Conservation (phyloP, 768 basidiomycete species). For the Boletellus sp. region DNA sequence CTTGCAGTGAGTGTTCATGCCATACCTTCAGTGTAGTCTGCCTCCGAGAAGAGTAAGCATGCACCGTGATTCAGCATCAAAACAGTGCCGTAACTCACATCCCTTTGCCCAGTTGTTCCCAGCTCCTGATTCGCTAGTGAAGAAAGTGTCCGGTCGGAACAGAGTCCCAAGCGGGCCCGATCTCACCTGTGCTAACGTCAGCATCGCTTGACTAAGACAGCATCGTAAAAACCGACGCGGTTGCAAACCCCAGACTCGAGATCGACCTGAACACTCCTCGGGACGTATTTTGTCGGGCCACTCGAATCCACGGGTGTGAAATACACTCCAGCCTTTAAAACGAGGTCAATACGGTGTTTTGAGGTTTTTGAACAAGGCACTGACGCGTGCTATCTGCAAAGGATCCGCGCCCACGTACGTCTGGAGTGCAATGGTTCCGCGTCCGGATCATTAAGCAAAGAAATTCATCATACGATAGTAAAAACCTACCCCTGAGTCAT, state of each 20-base stretch:
- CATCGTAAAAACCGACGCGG: slow-evolving; percentile 43
- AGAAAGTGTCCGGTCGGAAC: slow-evolving; percentile 85
- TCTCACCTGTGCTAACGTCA: slow-evolving; percentile 46
- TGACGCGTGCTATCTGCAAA: slow-evolving; percentile 68
- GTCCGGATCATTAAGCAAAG: slow-evolving; percentile 15
- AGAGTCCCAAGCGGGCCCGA: slow-evolving; percentile 67
- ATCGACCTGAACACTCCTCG: slow-evolving; percentile 87
- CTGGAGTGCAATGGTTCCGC: slow-evolving; percentile 33
- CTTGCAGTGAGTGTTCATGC: not conserved
- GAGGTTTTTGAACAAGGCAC: slow-evolving; percentile 16
- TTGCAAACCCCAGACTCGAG: slow-evolving; percentile 86
- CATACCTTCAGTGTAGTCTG: slow-evolving; percentile 86
- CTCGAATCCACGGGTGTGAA: slow-evolving; percentile 65
- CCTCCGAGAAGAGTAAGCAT: slow-evolving; percentile 21
- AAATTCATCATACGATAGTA: slow-evolving; percentile 4
- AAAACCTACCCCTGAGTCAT: slow-evolving; percentile 55
- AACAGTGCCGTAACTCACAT: slow-evolving; percentile 50
- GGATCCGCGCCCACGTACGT: slow-evolving; percentile 70
- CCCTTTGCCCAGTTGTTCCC: slow-evolving; percentile 98
- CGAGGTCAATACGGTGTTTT: not conserved
- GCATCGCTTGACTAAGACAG: not conserved
- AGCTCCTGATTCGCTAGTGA: slow-evolving; percentile 60
- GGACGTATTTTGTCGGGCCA: slow-evolving; percentile 70
- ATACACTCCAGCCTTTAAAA: slow-evolving; percentile 68
- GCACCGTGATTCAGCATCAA: slow-evolving; percentile 1